Evolutionary conservation across 441 rosid species (phyloP), one percentile per base, ranked within the genome.

Genomic region (Theobroma grandiflorum): DNA sequence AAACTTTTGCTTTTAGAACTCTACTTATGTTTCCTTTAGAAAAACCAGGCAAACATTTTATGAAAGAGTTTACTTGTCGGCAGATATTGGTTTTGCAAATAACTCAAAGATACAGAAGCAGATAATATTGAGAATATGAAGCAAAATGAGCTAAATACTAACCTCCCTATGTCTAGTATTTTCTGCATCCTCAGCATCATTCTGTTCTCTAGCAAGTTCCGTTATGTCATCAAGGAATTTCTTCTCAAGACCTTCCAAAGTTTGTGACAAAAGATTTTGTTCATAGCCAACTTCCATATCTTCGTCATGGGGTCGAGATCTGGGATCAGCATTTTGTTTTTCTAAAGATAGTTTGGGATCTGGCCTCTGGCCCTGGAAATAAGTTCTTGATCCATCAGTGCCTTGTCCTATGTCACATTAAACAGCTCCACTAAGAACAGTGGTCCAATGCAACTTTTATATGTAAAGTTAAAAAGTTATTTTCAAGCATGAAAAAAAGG

Each of bases 101-200:
- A n/a, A 42, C 59, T 35, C 49, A 40, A 20, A 26, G 67, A 6
- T 31, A 71, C 26, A n/a, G 68, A 71, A 53, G 35, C 20, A 52
- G 61, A 40, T 14, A 35, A 68, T 38, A 78, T 49, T n/a, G 37
- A 52, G 78, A 38, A 38, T 58, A 22, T 43, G 22, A 47, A 22
- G 49, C 65, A 74, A 40, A 47, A 37, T 62, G 47, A 69, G 45
- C 16, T 53, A 69, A 63, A 72, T n/a, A 75, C 88, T 84, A 70
- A 94, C 96, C 93, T 91, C 94, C 78, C 89, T 86, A 79, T 91
- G 96, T 82, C 98, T 85, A 53, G 82, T 82, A 84, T 87, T 88
- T 87, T 94, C 95, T 53, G 90, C 89, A 85, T 92, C 96, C 85
- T 92, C 96, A 45, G 94, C 93, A 74, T 87, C 85, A 37, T 66